These are phyloP conservation scores for Kregervanrija fluxuum DNA, from an alignment of 805 yeast species.

Conservation along the genomic window DNA sequence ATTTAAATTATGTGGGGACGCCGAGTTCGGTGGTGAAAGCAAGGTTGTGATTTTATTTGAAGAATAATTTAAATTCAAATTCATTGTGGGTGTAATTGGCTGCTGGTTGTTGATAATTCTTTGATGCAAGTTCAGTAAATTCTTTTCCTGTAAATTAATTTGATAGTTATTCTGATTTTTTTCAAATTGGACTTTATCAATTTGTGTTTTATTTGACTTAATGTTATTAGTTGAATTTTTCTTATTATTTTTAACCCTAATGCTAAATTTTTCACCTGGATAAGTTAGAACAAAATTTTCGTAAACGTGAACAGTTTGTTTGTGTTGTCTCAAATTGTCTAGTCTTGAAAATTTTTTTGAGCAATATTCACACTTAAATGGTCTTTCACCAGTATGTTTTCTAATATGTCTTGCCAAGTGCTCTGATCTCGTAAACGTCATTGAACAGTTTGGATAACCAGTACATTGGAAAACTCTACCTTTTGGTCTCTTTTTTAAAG, in stretches of 20 bases:
- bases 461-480: constrained; percentile 75
- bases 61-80: not conserved
- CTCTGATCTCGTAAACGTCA: constrained; percentile 88
- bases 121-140: too few relatives aligned
- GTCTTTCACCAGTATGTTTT: constrained; percentile 92
- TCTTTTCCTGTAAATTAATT: too few relatives aligned
- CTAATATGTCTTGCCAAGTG: constrained; percentile 89
- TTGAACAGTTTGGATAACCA: constrained; percentile 78
- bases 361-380: constrained; percentile 82
- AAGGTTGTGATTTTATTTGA: not conserved
- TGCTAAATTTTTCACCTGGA: constrained; percentile 27
- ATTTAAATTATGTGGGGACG: constrained; percentile 3
- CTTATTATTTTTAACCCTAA: constrained; percentile 20
- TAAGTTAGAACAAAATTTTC: constrained; percentile 30
- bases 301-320: constrained; percentile 71
- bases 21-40: constrained; percentile 6
- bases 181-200: not conserved
- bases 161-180: too few relatives aligned
- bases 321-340: constrained; percentile 87
- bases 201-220: not conserved
- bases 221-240: constrained; percentile 3
- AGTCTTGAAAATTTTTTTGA: constrained; percentile 71
- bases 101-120: not conserved
- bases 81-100: constrained; percentile 1
- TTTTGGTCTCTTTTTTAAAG: constrained; percentile 35